These are phyloP conservation scores for Helminthosporium solani DNA, from an alignment of 2,329 filamentous ascomycete species.

Conservation along the genomic window DNA sequence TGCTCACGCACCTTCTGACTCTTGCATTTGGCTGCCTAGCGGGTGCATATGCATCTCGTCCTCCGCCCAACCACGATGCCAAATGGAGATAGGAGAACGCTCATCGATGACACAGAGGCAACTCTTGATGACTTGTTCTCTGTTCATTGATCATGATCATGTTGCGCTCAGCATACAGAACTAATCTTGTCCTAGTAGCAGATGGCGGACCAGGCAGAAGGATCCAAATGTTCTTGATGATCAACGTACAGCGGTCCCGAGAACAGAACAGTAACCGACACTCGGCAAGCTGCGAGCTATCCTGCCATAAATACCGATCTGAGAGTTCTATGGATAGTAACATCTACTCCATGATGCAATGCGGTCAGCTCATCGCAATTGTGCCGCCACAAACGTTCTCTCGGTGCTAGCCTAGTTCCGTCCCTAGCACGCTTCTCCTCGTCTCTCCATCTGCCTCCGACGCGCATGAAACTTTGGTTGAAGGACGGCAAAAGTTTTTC, in stretches of 20 bases:
- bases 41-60: conserved; percentile 21
- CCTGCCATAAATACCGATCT: conserved; percentile 6
- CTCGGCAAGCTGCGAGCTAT: conserved; percentile 18
- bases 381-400: conserved; percentile 12
- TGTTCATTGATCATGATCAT: conserved; percentile 6
- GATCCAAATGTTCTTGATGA: conserved; percentile 5
- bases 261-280: conserved; percentile 13
- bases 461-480: conserved; percentile 14
- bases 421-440: conserved; percentile 2
- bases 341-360: conserved; percentile 6
- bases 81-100: conserved; percentile 14
- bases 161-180: conserved; percentile 25
- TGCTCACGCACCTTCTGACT: conserved; percentile 5
- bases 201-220: conserved; percentile 12
- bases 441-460: conserved; percentile 11
- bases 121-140: conserved; percentile 14
- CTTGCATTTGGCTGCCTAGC: conserved; percentile 19
- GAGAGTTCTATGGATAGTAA: background rate
- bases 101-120: conserved; percentile 10
- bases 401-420: conserved; percentile 11
- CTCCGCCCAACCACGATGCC: conserved; percentile 13
- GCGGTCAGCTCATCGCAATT: conserved; percentile 9
- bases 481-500: conserved; percentile 12
- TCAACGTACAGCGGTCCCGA: conserved; percentile 13
- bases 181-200: conserved; percentile 18